Evolutionary conservation across 352 stramenopile species (phyloP), one percentile per base, ranked within the genome.

Genomic region (Phytophthora litchii): DNA sequence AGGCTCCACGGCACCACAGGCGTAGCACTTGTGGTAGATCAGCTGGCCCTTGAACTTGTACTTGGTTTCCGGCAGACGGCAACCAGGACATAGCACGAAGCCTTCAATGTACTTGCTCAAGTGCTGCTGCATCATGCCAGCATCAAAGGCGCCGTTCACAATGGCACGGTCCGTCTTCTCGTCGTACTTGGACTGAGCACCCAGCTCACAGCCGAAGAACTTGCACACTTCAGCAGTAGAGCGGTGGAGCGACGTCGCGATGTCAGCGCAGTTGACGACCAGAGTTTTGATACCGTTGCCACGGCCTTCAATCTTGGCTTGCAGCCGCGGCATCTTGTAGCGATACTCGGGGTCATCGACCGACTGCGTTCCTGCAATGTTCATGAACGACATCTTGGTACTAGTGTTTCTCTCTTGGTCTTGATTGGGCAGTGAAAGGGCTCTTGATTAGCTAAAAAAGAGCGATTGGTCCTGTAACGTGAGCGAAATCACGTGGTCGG

Each of bases 241-340:
- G 47, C 97, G 95, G 70, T 99, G 93, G 20, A 99, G 80, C 40
- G 90, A 89, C 17, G 82, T 67, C 12, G 91, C 97, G 17, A 99
- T 82, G 40, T 99, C 96, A 13, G 83, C 83, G 58, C 98, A 98
- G 88, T 99, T 99, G 23, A 98, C 91, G 54, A 99, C 94, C 29
- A 98, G 84, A 29, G 97, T 99, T 84, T 99, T 99, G 74, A 99
- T 99, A 54, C 97, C 97, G 78, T 99, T 99, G 47, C 97, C 97
- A 49, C 96, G 89, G 32, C 97, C 97, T 86, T 99, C 97, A 57
- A 99, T 98, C 79, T 99, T 99, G 40, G 94, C 96, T 29, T 94
- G 67, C 37, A 98, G 74, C 17, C 92, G 90, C 31, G 97, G 97
- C 97, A 99, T 99, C 86, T 99, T 99, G 94, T 99, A 99, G 56